Evolutionary conservation across 352 stramenopile species (phyloP), one percentile per base, ranked within the genome.

Genomic region (Poterioochromonas sp.): DNA sequence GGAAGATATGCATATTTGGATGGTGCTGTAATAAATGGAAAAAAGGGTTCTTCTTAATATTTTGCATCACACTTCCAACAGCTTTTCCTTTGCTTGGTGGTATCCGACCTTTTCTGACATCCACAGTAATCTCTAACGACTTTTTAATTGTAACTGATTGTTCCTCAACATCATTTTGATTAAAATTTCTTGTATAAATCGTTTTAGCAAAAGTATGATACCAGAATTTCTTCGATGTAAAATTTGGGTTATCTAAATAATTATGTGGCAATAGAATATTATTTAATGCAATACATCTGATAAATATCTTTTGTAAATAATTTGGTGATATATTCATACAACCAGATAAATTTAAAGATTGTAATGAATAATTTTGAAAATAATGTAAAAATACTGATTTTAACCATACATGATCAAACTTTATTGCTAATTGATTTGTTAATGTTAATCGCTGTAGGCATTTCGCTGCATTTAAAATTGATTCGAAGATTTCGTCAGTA

Each of bases 61-160:
- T 73, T 73, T 29, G 8, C 29, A 40, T 68, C 29, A 35, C 26
- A 18, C 34, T 68, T 68, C 29, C 12, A 5, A 8, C 5, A 12
- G 58, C 5, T n/a, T n/a, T n/a, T n/a, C n/a, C n/a, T n/a, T n/a
- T n/a, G n/a, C n/a, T n/a, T n/a, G n/a, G n/a, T n/a, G n/a, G n/a
- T n/a, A n/a, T n/a, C n/a, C n/a, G 34, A 68, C 26, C 58, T 68
- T 68, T 68, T 26, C 26, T 68, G 26, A 26, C 40, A 29, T 73
- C 40, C 35, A 73, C 29, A 29, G 12, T 73, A 20, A 47, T 20
- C 40, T 73, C 63, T 20, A 26, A 26, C 2, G 63, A 8, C n/a
- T 73, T 73, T 29, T 73, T 8, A 29, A 49, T 26, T 8, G 8
- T 22, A 51, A 12, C 63, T 3, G 40, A n/a, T 3, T 32, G 8